Conservation (phyloP, 306 rosid species). For the Argentina anserina region DNA sequence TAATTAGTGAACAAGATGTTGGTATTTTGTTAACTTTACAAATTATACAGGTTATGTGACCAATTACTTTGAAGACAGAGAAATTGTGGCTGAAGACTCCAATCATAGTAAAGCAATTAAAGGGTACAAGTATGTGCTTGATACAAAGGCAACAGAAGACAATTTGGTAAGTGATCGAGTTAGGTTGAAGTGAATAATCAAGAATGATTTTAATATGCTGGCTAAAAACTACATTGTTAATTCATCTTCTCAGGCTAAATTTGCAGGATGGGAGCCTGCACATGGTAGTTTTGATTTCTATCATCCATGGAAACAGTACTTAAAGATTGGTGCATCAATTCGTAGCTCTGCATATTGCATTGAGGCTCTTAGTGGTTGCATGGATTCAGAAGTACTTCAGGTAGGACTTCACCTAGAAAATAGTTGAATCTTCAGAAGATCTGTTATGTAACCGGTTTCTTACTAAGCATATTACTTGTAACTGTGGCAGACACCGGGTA, state of each 20-base stretch:
- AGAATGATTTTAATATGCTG: too few species aligned
- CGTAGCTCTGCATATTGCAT: constrained; percentile 65
- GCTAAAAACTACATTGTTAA: not conserved
- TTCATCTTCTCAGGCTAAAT: constrained; percentile 49
- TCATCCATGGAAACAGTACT: constrained; percentile 82
- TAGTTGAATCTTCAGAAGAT: not conserved
- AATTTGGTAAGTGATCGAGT: constrained; percentile 36
- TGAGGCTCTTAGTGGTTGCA: constrained; percentile 68
- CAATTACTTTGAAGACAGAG: constrained; percentile 30
- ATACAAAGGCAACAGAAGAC: constrained; percentile 63
- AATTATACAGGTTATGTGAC: constrained; percentile 42
- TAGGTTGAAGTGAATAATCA: not conserved
- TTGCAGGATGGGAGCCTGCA: constrained; percentile 85
- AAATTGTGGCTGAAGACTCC: constrained; percentile 14
- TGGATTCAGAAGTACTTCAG: constrained; percentile 49
- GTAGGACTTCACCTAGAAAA: constrained; percentile 17
- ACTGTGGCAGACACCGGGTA: constrained; percentile 29
- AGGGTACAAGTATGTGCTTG: constrained; percentile 56
- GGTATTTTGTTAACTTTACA: not conserved
- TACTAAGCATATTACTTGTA: not conserved
- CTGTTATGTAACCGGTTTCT: not conserved
- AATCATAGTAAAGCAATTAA: constrained; percentile 24
- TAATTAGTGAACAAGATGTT: not conserved
- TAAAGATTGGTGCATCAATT: constrained; percentile 59
- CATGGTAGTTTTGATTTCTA: constrained; percentile 67